These are phyloP conservation scores for Albifimbria verrucaria DNA, from an alignment of 2,329 filamentous ascomycete genomes.

Conservation along the genomic window DNA sequence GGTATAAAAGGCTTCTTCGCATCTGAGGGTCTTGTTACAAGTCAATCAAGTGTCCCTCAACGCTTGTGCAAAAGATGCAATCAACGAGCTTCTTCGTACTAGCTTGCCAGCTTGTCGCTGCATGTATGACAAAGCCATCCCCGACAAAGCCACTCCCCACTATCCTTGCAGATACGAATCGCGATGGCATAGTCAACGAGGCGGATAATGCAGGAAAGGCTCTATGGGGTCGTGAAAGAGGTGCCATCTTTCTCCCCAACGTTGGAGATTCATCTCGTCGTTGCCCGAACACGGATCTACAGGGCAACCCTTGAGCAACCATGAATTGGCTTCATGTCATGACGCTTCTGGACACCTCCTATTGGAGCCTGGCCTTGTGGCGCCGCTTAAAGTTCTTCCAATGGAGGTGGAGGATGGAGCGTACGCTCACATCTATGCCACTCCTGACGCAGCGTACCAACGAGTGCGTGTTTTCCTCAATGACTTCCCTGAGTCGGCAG, in stretches of 20 bases:
- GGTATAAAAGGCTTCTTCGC: too few species aligned
- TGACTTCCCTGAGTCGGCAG: conserved; percentile 1
- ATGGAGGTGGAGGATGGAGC: conserved; percentile 13
- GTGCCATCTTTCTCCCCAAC: conserved; percentile 14
- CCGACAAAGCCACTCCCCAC: neutral
- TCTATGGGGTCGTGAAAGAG: conserved; percentile 5
- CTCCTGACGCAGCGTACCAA: conserved; percentile 2
- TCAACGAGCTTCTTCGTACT: too few species aligned
- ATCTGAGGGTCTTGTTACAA: too few species aligned
- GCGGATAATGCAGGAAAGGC: conserved; percentile 4
- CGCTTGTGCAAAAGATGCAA: too few species aligned
- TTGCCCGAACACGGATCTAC: conserved; percentile 2
- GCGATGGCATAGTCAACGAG: conserved; percentile 11
- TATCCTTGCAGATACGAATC: conserved; percentile 12
- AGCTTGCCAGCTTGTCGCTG: neutral
- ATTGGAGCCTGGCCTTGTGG: conserved; percentile 24
- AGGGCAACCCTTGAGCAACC: conserved; percentile 3
- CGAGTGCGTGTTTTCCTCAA: conserved; percentile 26
- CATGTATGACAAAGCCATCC: neutral
- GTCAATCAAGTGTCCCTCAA: too few species aligned
- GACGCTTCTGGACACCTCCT: conserved; percentile 31
- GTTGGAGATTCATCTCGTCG: conserved; percentile 10
- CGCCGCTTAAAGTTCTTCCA: conserved; percentile 27
- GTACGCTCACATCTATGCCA: conserved; percentile 13
- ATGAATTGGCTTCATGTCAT: conserved; percentile 27